Percentiles rank a stretch among this genome's conserved stretches.
These are phyloP conservation scores for Cucumis hystrix DNA, from an alignment of 306 rosid species.

Conservation along the genomic window DNA sequence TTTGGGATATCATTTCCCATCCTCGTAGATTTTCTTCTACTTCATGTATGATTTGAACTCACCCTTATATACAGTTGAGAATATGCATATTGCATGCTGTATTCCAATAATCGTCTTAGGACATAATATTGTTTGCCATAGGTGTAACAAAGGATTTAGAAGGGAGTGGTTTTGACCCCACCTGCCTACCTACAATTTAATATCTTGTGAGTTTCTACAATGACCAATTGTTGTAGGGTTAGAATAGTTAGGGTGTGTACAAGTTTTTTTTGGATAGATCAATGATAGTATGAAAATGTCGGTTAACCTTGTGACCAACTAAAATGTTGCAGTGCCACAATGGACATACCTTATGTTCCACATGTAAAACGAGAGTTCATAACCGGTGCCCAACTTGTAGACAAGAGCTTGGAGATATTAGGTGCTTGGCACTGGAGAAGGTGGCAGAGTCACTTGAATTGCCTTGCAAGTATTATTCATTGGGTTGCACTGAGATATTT, in stretches of 20 bases:
- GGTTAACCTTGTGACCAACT: neutral
- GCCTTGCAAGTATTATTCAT: constrained; percentile 75
- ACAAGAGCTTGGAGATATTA: constrained; percentile 63
- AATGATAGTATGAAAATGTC: neutral
- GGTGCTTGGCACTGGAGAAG: constrained; percentile 95
- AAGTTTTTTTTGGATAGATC: neutral
- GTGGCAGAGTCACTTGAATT: constrained; percentile 85
- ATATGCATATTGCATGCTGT: neutral
- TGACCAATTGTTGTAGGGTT: too few relatives aligned
- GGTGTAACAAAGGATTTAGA: too few relatives aligned
- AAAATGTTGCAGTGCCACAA: constrained; percentile 73
- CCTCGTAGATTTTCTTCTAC: neutral
- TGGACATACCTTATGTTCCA: constrained; percentile 94
- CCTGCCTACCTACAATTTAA: too few relatives aligned
- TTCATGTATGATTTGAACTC: neutral
- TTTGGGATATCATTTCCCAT: neutral
- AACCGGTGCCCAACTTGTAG: constrained; percentile 82
- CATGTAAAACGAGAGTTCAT: constrained; percentile 84
- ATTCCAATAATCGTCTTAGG: neutral
- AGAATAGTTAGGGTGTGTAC: neutral
- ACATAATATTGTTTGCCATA: neutral
- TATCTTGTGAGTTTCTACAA: too few relatives aligned
- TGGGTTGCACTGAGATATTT: constrained; percentile 66
- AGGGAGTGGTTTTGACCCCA: too few relatives aligned
- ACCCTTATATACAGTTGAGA: neutral